Evolutionary conservation across 2,329 filamentous ascomycete genomes (phyloP).

Genomic region (Microthyrium microscopicum): DNA sequence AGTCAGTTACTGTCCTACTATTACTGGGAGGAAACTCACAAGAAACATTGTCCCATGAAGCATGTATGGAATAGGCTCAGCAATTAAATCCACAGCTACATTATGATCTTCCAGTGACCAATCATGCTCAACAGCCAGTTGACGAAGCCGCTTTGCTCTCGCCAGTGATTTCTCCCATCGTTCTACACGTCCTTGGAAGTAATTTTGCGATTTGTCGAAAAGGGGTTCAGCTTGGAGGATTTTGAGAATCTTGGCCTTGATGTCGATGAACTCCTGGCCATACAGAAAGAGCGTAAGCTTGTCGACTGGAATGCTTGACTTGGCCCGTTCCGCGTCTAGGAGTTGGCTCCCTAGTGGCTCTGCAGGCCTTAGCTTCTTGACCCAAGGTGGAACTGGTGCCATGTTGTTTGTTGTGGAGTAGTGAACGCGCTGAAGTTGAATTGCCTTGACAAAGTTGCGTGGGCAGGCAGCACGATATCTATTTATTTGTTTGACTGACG

Average conservation of each 20-base stretch:
- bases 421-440: background rate
- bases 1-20: constrained; percentile 8
- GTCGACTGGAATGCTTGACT: constrained; percentile 49
- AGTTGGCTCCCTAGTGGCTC: constrained; percentile 53
- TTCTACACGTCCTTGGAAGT: constrained; percentile 53
- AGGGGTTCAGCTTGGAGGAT: constrained; percentile 51
- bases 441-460: background rate
- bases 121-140: constrained; percentile 47
- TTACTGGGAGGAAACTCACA: constrained; percentile 19
- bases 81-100: constrained; percentile 50
- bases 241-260: constrained; percentile 42
- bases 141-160: constrained; percentile 51
- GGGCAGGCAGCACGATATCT: too few species aligned
- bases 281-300: constrained; percentile 53
- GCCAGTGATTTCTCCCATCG: constrained; percentile 54
- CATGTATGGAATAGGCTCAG: constrained; percentile 57
- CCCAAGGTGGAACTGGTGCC: constrained; percentile 41
- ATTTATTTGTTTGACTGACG: too few species aligned
- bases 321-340: constrained; percentile 49
- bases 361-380: constrained; percentile 48
- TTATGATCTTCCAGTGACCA: constrained; percentile 50
- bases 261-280: constrained; percentile 45
- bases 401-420: constrained; percentile 11
- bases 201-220: constrained; percentile 66
- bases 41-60: constrained; percentile 57